Conservation (phyloP, 1,284 basidiomycete species). For the Melanopsichium pennsylvanicum region DNA sequence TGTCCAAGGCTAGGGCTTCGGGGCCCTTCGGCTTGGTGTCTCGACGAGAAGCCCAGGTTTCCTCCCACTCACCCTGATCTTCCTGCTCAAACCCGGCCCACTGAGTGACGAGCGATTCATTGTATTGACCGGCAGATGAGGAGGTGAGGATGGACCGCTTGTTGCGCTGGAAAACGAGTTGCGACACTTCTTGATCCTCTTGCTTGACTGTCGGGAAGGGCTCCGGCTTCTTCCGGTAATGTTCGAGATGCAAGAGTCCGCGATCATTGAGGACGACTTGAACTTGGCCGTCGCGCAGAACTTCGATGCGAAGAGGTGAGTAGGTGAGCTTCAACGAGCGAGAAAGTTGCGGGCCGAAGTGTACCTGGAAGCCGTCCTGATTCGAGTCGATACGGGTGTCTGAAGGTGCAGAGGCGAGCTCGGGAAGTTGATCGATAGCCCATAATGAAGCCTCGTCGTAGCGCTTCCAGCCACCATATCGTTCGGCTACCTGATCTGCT, state of each 20-base stretch:
- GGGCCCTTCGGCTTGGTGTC: slow-evolving; percentile 98
- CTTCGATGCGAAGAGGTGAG: slow-evolving; percentile 53
- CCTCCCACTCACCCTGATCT: slow-evolving; percentile 81
- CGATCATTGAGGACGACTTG: slow-evolving; percentile 89
- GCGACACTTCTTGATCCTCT: slow-evolving; percentile 33
- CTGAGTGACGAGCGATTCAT: slow-evolving; percentile 34
- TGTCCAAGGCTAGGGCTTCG: slow-evolving; percentile 89
- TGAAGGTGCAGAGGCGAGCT: slow-evolving; percentile 21
- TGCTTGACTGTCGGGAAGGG: slow-evolving; percentile 50
- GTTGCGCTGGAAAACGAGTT: slow-evolving; percentile 52
- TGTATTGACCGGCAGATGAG: slow-evolving; percentile 11
- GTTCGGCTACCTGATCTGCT: slow-evolving; percentile 55
- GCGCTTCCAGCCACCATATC: slow-evolving; percentile 54
- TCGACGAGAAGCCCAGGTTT: slow-evolving; percentile 82
- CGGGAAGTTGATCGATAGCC: slow-evolving; percentile 55
- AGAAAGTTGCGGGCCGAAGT: slow-evolving; percentile 39
- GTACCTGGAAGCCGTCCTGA: slow-evolving; percentile 24
- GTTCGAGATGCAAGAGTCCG: slow-evolving; percentile 95
- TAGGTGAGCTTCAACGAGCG: slow-evolving; percentile 44
- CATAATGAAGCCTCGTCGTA: slow-evolving; percentile 60
- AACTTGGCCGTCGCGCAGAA: slow-evolving; percentile 76
- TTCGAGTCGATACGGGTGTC: slow-evolving; percentile 19
- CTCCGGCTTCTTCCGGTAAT: slow-evolving; percentile 72
- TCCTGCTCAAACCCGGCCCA: slow-evolving; percentile 68
- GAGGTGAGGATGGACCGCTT: slow-evolving; percentile 46